Evolutionary conservation across 2,329 filamentous ascomycete genomes (phyloP), one percentile per base, ranked within the genome.

Genomic region (Rutstroemia sp.): DNA sequence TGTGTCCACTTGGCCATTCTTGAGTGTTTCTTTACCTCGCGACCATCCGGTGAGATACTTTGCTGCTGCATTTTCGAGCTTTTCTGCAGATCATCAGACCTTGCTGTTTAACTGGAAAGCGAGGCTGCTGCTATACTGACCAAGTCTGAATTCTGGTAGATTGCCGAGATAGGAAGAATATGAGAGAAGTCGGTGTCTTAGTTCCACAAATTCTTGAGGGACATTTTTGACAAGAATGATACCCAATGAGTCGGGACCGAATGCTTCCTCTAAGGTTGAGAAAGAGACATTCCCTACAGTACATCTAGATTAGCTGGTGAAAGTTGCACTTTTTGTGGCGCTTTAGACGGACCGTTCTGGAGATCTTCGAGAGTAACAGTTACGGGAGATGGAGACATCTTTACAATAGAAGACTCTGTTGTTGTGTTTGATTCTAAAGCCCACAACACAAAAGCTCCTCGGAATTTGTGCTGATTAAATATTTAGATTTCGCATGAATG

Each of bases 171-270:
- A 94, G 0, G 90, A 95, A 4, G 91, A 84, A 69, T 94, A 94
- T 0, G 89, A 94, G 6, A 99, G 78, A 2, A 95, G 80, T 58
- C 81, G 80, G 58, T 81, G 81, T 59, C 94, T 82, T 45, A 96
- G 75, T n/a, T 79, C 73, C 14, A 79, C 72, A 65, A 95, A 99
- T 52, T 82, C 76, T 5, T 78, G 60, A 0, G 91, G 89, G 0
- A 97, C 81, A 68, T 91, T 89, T 69, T 88, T 90, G 48, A 99
- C 92, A n/a, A 97, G 76, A 55, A 99, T 86, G 52, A 99, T 96
- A 0, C 94, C 94, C 12, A 97, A 77, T 2, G 91, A 96, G 25
- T 88, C 83, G 1, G 92, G 90, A 0, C 94, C 94, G 69, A 99
- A 97, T 0, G 94, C 94, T 64, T 87, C 73, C 65, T 88, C 81